These are phyloP conservation scores for Hirsutella minnesotensis DNA, from an alignment of 2,329 filamentous ascomycete species.

Conservation along the genomic window DNA sequence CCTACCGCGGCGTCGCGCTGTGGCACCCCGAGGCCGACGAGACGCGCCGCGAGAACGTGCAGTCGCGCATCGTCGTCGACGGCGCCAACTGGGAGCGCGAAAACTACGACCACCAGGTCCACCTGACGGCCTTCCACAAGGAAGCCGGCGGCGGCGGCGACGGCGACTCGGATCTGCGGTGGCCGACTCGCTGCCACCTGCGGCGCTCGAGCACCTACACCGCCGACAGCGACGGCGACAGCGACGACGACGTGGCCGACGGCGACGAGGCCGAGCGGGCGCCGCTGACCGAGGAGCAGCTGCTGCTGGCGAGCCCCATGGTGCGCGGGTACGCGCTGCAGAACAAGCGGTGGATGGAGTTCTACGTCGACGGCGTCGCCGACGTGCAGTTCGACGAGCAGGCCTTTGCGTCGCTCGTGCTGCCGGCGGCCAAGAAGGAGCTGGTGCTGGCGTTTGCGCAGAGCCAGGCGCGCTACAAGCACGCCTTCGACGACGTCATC, in stretches of 20 bases:
- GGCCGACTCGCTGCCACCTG: not conserved
- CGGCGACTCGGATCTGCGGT: too few relatives aligned
- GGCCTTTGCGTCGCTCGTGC: slow-evolving; percentile 36
- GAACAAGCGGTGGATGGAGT: slow-evolving; percentile 36
- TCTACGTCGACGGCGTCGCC: slow-evolving; percentile 31
- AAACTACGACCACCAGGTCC: slow-evolving; percentile 15
- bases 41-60: slow-evolving; percentile 14
- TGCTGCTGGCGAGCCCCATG: slow-evolving; percentile 25
- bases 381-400: slow-evolving; percentile 35
- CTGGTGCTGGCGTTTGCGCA: slow-evolving; percentile 38
- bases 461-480: slow-evolving; percentile 28
- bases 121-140: slow-evolving; percentile 4
- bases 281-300: slow-evolving; percentile 24
- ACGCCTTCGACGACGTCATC: slow-evolving; percentile 39
- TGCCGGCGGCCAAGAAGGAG: slow-evolving; percentile 37
- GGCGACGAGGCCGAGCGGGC: not conserved
- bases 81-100: slow-evolving; percentile 18
- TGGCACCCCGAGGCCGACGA: slow-evolving; percentile 11
- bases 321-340: slow-evolving; percentile 37
- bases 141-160: not conserved
- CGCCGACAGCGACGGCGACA: slow-evolving; percentile 3
- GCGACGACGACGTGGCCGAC: slow-evolving; percentile 7
- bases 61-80: slow-evolving; percentile 19
- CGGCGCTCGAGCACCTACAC: not conserved
- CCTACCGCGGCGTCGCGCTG: slow-evolving; percentile 28